phyloP scores from a whole-genome alignment of 768 basidiomycete genomes.

The Lepiota brunneoincarnata region DNA sequence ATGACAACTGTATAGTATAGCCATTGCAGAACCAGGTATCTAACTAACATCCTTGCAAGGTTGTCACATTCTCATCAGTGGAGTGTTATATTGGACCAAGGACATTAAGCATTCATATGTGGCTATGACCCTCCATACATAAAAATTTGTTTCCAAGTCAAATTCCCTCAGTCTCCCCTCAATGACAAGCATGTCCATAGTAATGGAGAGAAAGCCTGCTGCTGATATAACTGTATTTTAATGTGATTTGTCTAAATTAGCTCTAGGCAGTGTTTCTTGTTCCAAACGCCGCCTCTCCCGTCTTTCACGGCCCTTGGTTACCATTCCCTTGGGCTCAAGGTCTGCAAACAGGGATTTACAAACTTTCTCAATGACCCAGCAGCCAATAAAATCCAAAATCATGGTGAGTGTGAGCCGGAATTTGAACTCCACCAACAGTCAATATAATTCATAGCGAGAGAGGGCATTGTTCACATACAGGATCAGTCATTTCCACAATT shows the following conservation, averaged over 20 bases:
- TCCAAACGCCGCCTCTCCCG: conserved; percentile 54
- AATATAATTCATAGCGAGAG: not conserved
- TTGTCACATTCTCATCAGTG: no score
- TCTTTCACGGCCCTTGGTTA: conserved; percentile 82
- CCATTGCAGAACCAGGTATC: no score
- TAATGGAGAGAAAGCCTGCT: no score
- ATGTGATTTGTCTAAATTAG: not conserved
- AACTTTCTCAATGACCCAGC: conserved; percentile 75
- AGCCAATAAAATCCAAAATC: conserved; percentile 86
- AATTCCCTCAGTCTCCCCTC: no score
- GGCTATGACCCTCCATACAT: no score
- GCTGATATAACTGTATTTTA: not conserved
- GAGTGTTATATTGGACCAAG: no score
- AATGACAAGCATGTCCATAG: no score
- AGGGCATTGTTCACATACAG: conserved; percentile 46
- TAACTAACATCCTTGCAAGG: no score
- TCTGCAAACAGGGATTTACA: conserved; percentile 90
- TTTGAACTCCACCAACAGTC: conserved; percentile 65
- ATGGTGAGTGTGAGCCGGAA: conserved; percentile 73
- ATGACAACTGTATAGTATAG: no score
- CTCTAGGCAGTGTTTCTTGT: conserved; percentile 13
- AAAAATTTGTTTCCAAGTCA: no score
- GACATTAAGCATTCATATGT: no score
- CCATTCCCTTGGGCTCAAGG: conserved; percentile 79
- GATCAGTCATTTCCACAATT: conserved; percentile 82